A percentile compares a stretch with the other conserved stretches of the same genome.
Conservation (phyloP, 768 basidiomycete genomes). For the Crepidotus variabilis region DNA sequence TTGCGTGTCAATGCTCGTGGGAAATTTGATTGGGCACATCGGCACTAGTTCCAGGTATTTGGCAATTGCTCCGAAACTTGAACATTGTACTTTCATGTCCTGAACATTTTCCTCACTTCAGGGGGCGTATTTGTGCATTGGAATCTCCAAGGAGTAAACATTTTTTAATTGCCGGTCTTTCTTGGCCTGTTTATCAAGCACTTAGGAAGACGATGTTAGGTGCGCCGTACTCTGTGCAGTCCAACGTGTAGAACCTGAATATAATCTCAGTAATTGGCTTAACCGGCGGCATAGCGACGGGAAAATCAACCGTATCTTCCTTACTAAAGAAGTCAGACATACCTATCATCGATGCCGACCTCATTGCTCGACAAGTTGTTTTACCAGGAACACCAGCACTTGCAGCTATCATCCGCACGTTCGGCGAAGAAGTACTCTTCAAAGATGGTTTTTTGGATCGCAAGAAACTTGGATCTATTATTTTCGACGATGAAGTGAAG, state of each 20-base stretch:
- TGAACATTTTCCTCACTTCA: too few relatives aligned
- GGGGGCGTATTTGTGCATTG: too few relatives aligned
- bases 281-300: slow-evolving; percentile 94
- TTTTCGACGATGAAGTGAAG: slow-evolving; percentile 76
- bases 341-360: slow-evolving; percentile 91
- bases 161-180: neutral
- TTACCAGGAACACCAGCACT: slow-evolving; percentile 78
- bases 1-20: neutral
- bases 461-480: slow-evolving; percentile 74
- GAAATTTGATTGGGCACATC: neutral
- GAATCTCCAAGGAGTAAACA: neutral
- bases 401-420: slow-evolving; percentile 58
- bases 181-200: neutral
- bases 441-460: slow-evolving; percentile 76
- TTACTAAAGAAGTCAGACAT: slow-evolving; percentile 63
- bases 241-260: neutral
- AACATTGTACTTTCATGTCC: too few relatives aligned
- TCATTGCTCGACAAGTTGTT: slow-evolving; percentile 83
- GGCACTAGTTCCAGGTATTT: too few relatives aligned
- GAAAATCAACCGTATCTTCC: slow-evolving; percentile 89
- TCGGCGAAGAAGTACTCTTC: slow-evolving; percentile 67
- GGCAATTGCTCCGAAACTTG: too few relatives aligned
- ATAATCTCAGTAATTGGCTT: slow-evolving; percentile 77
- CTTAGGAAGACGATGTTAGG: neutral
- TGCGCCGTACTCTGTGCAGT: neutral